Base-by-base conservation (phyloP, 495 filamentous ascomycete species). In the Penicillium simplicissimum region DNA sequence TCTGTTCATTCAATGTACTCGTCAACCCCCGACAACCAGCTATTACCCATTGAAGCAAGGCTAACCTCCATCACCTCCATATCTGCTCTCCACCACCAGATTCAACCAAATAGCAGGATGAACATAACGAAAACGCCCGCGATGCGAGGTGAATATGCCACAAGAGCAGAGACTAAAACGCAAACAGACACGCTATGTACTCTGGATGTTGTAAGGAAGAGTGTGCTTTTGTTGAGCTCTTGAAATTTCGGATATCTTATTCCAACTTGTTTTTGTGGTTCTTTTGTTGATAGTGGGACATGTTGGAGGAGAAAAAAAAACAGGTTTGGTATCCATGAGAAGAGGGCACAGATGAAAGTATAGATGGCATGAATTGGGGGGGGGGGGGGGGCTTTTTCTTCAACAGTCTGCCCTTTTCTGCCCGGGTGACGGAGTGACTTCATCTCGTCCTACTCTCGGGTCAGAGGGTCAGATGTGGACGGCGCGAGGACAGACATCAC, bases 401-500 rank as follows among this genome's bases (percentile, higher is more conserved):
- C 51, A 5, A n/a, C n/a, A 31, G 31, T 23, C 64, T 43, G 38
- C 14, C 52, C 21, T 48, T 8, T 10, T 19, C 19, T 45, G 42
- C 8, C 42, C 9, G 2, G 19, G 47, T 14, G 49, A 57, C 40
- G 48, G 37, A 55, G 35, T 21, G 11, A 28, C n/a, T 28, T 60
- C 53, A 54, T 58, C 58, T 48, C 47, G 56, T 35, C 51, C n/a
- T 49, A 38, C 58, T 61, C 4, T 57, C 55, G 62, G 48, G 55
- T 52, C 51, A 53, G 31, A 33, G 28, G 40, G 40, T 45, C 42
- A 45, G 42, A 45, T 53, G 31, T 36, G 51, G 33, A 34, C 57
- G 28, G 55, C 17, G 33, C 49, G 59, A 65, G 66, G 64, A 61
- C 25, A 57, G 54, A 61, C 63, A 52, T 69, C 64, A 67, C 60